These are phyloP conservation scores for Coemansia sp. DNA, from an alignment of 192 early-diverging fungal genomes.

Conservation along the genomic window DNA sequence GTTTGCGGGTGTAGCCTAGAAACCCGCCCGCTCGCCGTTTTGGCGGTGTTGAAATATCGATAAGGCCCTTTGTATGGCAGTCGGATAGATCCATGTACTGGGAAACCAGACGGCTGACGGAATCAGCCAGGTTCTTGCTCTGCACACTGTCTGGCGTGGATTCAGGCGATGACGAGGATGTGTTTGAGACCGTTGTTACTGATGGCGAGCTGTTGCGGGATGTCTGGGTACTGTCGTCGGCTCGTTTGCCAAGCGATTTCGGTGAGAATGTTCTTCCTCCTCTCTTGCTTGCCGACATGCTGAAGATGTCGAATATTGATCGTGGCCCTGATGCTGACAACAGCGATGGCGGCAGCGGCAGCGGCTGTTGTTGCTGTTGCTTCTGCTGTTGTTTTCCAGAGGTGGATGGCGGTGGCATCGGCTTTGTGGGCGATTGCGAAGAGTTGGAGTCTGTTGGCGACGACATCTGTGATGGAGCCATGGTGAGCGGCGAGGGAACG, in stretches of 20 bases:
- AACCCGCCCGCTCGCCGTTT: slow-evolving; percentile 14
- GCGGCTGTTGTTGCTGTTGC: neutral
- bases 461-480: slow-evolving; percentile 1
- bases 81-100: slow-evolving; percentile 32
- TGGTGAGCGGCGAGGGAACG: slow-evolving; percentile 6
- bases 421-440: neutral
- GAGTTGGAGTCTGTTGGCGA: neutral
- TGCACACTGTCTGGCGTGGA: neutral
- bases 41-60: slow-evolving; percentile 20
- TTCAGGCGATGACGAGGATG: neutral
- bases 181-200: neutral
- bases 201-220: neutral
- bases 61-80: slow-evolving; percentile 13
- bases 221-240: neutral
- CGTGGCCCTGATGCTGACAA: neutral
- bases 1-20: slow-evolving; percentile 6
- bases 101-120: slow-evolving; percentile 8
- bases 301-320: neutral
- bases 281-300: neutral
- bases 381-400: neutral
- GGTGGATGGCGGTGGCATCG: too few species aligned
- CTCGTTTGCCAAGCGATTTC: neutral
- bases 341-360: neutral
- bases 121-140: neutral
- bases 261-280: neutral